Evolutionary conservation across 176 grass and related monocot genomes (phyloP), one percentile per base, ranked within the genome.

Genomic region (Phragmites australis): DNA sequence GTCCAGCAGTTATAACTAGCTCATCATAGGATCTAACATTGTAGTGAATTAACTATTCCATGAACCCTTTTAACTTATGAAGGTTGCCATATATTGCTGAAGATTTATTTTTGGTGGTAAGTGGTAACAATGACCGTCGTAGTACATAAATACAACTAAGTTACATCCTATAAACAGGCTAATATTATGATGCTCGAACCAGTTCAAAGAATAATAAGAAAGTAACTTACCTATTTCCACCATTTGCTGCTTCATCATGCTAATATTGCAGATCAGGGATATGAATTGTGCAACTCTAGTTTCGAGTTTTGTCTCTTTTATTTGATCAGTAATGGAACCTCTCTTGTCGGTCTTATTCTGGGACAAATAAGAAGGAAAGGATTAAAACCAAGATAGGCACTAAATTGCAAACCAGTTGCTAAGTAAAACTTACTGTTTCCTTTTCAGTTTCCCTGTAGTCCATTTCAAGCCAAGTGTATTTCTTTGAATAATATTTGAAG

Each of bases 191-290:
- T 83, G 30, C 40, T 31, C 42, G 41, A 30, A 15, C 40, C 62
- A 74, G 55, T 56, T 68, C 7, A 58, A 59, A 61, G 45, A 23
- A 80, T 22, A 59, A 29, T 3, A 55, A 68, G 27, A 45, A 45
- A 39, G 32, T 49, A 81, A 78, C 54, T 89, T 92, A 92, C 94
- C 94, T 82, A 97, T 97, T 91, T 97, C 94, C 83, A 92, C 85
- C 94, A 97, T 97, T 90, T 97, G 94, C 57, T 97, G 94, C 77
- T 89, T 97, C 94, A 97, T 94, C 94, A 97, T 97, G 83, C 76
- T 88, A 61, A 97, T 90, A 85, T 92, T 92, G 81, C 92, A 97
- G 50, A 97, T 90, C 68, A 97, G 78, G 29, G 94, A 97, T 70
- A 97, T 87, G 87, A 97, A 97, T 23, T 90, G 74, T 6, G 90